A percentile compares a stretch with the other conserved stretches of the same genome.
These are phyloP conservation scores for Ascomycota sp. DNA, from an alignment of 2,329 filamentous ascomycete species.

Conservation along the genomic window DNA sequence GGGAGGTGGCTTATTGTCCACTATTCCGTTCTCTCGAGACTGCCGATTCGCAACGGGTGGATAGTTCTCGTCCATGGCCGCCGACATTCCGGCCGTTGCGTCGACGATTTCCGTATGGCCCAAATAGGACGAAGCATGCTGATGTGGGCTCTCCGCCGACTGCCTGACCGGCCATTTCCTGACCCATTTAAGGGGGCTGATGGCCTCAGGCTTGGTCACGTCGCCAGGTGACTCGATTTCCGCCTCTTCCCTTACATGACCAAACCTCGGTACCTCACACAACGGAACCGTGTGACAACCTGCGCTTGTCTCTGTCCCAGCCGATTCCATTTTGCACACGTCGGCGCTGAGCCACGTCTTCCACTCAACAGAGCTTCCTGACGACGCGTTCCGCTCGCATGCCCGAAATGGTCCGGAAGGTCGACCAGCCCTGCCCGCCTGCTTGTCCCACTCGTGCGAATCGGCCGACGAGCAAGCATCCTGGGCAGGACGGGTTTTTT, in stretches of 20 bases:
- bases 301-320: conserved; percentile 3
- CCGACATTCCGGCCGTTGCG: neutral
- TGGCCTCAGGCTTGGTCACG: neutral
- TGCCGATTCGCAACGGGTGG: neutral
- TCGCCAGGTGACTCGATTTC: conserved; percentile 21
- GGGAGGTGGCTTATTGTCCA: conserved; percentile 1
- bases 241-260: conserved; percentile 27
- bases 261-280: conserved; percentile 4
- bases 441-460: conserved; percentile 2
- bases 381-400: conserved; percentile 17
- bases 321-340: conserved; percentile 23
- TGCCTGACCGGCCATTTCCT: conserved; percentile 1
- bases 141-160: neutral
- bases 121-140: neutral
- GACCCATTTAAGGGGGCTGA: neutral
- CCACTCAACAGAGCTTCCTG: conserved; percentile 30
- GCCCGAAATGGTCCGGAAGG: conserved; percentile 2
- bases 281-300: conserved; percentile 1
- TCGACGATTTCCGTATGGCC: neutral
- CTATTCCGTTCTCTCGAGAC: neutral
- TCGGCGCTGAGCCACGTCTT: conserved; percentile 33
- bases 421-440: too few species aligned
- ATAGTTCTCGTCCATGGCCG: conserved; percentile 3
- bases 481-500: too few species aligned
- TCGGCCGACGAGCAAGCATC: too few species aligned